Percentiles rank a stretch among this genome's conserved stretches.
Evolutionary conservation across 2,329 filamentous ascomycete genomes (phyloP).

Genomic region (Davidsoniella virescens): DNA sequence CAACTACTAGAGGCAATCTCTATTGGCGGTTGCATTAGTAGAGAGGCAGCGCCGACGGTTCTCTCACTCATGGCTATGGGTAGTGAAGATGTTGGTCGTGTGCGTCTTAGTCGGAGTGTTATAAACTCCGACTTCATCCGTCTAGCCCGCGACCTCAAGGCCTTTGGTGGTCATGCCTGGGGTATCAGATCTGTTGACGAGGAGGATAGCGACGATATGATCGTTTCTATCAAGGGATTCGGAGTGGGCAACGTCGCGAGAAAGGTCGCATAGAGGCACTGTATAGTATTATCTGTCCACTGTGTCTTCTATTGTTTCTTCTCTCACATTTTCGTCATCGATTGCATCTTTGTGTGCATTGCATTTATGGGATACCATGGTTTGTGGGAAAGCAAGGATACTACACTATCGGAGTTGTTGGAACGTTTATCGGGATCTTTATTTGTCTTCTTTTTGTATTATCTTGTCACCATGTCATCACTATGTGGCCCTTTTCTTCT

Average conservation of each 20-base stretch:
- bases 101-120: slow-evolving; percentile 68
- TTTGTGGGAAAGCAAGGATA: slow-evolving; percentile 13
- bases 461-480: too few relatives aligned
- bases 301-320: slow-evolving; percentile 6
- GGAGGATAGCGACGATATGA: slow-evolving; percentile 53
- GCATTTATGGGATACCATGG: slow-evolving; percentile 11
- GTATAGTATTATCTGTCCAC: slow-evolving; percentile 9
- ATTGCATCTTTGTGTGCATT: slow-evolving; percentile 1
- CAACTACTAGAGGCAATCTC: slow-evolving; percentile 74
- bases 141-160: slow-evolving; percentile 67
- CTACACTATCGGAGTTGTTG: slow-evolving; percentile 9
- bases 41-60: slow-evolving; percentile 55
- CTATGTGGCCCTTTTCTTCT: not conserved
- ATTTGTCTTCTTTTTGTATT: slow-evolving; percentile 5
- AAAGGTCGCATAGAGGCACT: slow-evolving; percentile 48
- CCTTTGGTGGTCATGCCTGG: slow-evolving; percentile 86
- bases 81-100: slow-evolving; percentile 78
- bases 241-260: slow-evolving; percentile 90
- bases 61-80: slow-evolving; percentile 95
- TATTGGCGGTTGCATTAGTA: slow-evolving; percentile 66
- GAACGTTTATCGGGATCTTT: slow-evolving; percentile 8
- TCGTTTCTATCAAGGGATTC: slow-evolving; percentile 80
- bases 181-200: slow-evolving; percentile 61
- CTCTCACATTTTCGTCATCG: slow-evolving; percentile 4
- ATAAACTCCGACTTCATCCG: slow-evolving; percentile 66